Evolutionary conservation across 2,329 filamentous ascomycete species (phyloP).

Genomic region (Fusarium hainanense): DNA sequence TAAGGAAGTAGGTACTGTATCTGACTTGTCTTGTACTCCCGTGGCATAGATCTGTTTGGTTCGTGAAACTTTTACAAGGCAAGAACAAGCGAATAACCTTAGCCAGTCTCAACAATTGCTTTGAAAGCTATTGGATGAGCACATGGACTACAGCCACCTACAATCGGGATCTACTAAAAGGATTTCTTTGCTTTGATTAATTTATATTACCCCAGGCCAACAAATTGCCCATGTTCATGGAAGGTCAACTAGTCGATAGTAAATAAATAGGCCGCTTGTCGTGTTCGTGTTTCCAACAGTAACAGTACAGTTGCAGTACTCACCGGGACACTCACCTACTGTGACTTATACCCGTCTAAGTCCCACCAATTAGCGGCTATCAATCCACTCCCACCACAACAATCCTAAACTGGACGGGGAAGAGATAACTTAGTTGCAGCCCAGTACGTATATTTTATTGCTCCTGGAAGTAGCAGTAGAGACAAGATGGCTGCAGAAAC

Average conservation of each 20-base stretch:
- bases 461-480: constrained; percentile 35
- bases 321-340: constrained; percentile 2
- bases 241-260: constrained; percentile 7
- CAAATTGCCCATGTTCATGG: background rate
- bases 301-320: background rate
- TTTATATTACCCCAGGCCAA: constrained; percentile 1
- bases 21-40: background rate
- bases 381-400: constrained; percentile 34
- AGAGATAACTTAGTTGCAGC: constrained; percentile 13
- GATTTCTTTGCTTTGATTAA: background rate
- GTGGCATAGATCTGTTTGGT: constrained; percentile 18
- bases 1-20: background rate
- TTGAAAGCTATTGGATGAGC: background rate
- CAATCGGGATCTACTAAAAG: constrained; percentile 7
- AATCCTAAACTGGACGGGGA: constrained; percentile 30
- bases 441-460: constrained; percentile 10
- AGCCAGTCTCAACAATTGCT: constrained; percentile 8
- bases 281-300: constrained; percentile 40
- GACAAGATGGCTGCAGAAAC: background rate
- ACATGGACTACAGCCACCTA: background rate
- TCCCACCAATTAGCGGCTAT: constrained; percentile 35
- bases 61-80: constrained; percentile 16
- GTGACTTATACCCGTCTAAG: constrained; percentile 35
- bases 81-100: constrained; percentile 22
- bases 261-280: constrained; percentile 26